These are phyloP conservation scores for Trametes elegans DNA, from an alignment of 768 basidiomycete species.

Conservation along the genomic window DNA sequence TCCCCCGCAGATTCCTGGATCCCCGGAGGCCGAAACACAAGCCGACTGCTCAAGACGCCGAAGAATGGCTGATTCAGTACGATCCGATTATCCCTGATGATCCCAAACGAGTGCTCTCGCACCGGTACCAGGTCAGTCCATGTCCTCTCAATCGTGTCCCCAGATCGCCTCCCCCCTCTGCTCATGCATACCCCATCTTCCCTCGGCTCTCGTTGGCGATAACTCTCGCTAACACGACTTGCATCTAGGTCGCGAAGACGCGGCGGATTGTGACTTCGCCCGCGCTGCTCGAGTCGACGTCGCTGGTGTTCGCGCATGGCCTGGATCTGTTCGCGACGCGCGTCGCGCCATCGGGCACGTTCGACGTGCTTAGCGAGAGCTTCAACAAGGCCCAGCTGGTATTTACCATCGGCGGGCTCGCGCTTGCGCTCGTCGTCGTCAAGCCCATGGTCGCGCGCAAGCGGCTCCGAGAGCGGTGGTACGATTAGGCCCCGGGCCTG, in stretches of 20 bases:
- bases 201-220: neutral
- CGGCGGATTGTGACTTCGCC: slow-evolving; percentile 73
- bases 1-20: slow-evolving; percentile 73
- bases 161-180: too few species aligned
- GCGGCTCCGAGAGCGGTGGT: slow-evolving; percentile 70
- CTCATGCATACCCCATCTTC: too few species aligned
- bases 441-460: slow-evolving; percentile 80
- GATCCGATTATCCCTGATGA: slow-evolving; percentile 79
- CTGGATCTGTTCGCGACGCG: slow-evolving; percentile 89
- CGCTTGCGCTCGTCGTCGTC: slow-evolving; percentile 72
- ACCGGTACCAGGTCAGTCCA: slow-evolving; percentile 49
- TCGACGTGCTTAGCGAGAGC: slow-evolving; percentile 86
- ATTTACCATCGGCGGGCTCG: slow-evolving; percentile 72
- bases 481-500: too few species aligned
- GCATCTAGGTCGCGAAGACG: slow-evolving; percentile 67
- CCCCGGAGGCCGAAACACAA: slow-evolving; percentile 82
- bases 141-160: too few species aligned
- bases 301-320: slow-evolving; percentile 82
- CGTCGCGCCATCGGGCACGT: slow-evolving; percentile 82
- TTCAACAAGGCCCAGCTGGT: slow-evolving; percentile 95
- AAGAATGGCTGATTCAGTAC: slow-evolving; percentile 85
- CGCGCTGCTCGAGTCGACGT: slow-evolving; percentile 88
- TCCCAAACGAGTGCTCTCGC: slow-evolving; percentile 53
- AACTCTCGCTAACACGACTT: neutral
- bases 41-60: slow-evolving; percentile 71